A percentile compares a stretch with the other conserved stretches of the same genome.
These are phyloP conservation scores for Spizellomyces punctatus DNA, from an alignment of 192 early-diverging fungal genomes.

Conservation along the genomic window DNA sequence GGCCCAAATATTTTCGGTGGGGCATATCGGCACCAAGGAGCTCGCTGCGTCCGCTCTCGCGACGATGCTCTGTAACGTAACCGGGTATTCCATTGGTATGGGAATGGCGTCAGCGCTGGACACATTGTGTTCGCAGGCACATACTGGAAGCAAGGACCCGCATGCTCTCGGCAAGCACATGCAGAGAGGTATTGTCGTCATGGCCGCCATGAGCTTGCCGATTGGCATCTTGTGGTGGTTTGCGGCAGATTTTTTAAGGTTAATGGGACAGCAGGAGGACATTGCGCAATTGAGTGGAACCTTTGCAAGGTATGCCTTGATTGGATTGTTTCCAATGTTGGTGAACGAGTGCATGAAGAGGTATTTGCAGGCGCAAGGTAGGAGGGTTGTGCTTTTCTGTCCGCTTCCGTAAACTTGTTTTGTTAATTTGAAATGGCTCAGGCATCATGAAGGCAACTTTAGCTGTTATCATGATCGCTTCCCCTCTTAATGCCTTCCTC, in stretches of 20 bases:
- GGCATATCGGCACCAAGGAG: slow-evolving; percentile 50
- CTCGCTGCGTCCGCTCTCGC: slow-evolving; percentile 42
- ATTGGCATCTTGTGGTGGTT: slow-evolving; percentile 74
- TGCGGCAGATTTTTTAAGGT: slow-evolving; percentile 68
- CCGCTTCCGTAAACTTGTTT: slow-evolving; percentile 3
- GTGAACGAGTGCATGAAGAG: slow-evolving; percentile 84
- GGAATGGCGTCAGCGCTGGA: slow-evolving; percentile 58
- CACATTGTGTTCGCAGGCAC: slow-evolving; percentile 56
- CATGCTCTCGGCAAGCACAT: slow-evolving; percentile 54
- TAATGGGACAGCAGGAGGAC: slow-evolving; percentile 73
- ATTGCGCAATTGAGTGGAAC: slow-evolving; percentile 68
- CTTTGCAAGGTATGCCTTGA: slow-evolving; percentile 70
- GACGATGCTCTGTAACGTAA: slow-evolving; percentile 48
- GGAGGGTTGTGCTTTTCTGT: neutral
- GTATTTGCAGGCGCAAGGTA: slow-evolving; percentile 85
- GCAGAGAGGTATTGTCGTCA: slow-evolving; percentile 73
- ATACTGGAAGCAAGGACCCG: slow-evolving; percentile 37
- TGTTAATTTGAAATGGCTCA: slow-evolving; percentile 3
- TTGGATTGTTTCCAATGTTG: slow-evolving; percentile 76
- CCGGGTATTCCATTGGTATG: slow-evolving; percentile 47
- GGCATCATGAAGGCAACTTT: slow-evolving; percentile 84
- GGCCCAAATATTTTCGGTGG: slow-evolving; percentile 22
- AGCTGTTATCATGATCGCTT: slow-evolving; percentile 66
- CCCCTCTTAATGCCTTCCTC: slow-evolving; percentile 72
- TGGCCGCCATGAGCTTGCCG: slow-evolving; percentile 68